Base-by-base conservation (phyloP, 257 asterid species). In the Solanum rostratum region DNA sequence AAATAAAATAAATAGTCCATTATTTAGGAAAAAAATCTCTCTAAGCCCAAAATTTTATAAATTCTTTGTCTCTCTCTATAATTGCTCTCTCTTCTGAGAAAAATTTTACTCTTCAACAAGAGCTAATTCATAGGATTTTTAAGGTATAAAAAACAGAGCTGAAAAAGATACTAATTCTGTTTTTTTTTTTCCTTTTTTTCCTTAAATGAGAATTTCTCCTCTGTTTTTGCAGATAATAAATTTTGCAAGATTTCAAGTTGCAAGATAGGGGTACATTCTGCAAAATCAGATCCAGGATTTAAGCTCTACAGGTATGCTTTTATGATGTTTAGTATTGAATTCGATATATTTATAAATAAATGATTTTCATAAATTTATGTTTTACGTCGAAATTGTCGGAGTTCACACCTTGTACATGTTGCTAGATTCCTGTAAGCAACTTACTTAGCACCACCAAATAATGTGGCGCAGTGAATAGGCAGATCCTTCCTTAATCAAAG, bases 31-130 rank as follows among this genome's bases (percentile, higher is more conserved):
- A 33, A 65, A 81, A 46, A 24, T 73, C 66, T 62, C n/a, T 49
- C 29, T 60, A 70, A 55, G 71, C 22, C 84, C 54, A 81, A 59
- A 15, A 12, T 39, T 39, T 83, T 29, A 54, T 41, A 43, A 76
- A 16, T 14, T 50, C 62, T 15, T 19, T 63, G 18, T 70, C 85
- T 50, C 66, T 46, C 68, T 71, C 52, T 27, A 24, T 33, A 41
- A 14, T 41, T 43, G 41, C 46, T 14, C 60, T 14, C 63, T 45
- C 74, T 29, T 86, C 11, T 57, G 19, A 54, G 53, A 73, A 54
- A 54, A 54, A 53, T 62, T 37, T 27, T 62, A 83, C 81, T 76
- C 53, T 76, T 79, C 83, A 60, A 27, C 86, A 87, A 74, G 79
- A 24, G 49, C 60, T 22, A 46, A 50, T 33, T 41, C 79, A 18